Base-by-base conservation (phyloP, 495 filamentous ascomycete genomes). In the Xylaria curta region DNA sequence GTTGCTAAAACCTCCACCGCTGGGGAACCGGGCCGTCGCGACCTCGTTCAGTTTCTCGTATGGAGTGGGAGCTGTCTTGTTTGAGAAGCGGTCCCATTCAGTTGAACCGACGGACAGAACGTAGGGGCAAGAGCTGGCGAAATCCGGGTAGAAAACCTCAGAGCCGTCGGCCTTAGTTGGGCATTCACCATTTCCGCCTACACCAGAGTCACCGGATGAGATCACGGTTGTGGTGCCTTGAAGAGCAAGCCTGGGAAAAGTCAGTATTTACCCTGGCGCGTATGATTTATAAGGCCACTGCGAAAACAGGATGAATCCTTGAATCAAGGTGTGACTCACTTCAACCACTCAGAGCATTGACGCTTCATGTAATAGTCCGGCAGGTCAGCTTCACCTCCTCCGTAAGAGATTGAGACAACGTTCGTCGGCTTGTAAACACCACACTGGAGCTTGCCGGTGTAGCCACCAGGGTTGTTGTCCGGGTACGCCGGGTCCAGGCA, bases 1-100 rank as follows among this genome's bases (percentile, higher is more conserved):
- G 75, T 93, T 92, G 72, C 86, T 89, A 80, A 93, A 93, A 15
- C 90, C 91, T 46, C 91, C 90, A 28, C 90, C 90, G 9, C 86
- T 89, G 28, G 80, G 79, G 79, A 88, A 86, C 74, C 38, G 78
- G 72, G 66, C 83, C 74, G 74, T 85, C 74, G 81, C 79, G 71
- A 86, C 79, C 73, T 86, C 79, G 49, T 81, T 77, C 75, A 75
- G 21, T 75, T 78, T 54, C 83, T 75, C 15, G 69, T 73, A 65
- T 38, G 64, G 59, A 3, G 42, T 47, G 1, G 80, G 51, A 26
- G 31, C 21, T n/a, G 71, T 71, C 9, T 28, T 70, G 70, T 59
- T 70, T 7, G 49, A 53, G 36, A 47, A 69, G n/a, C 51, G 70
- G n/a, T 66, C 59, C 60, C 67, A 71, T 46, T 75, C 60, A 0